These are phyloP conservation scores for Mycena crocata DNA, from an alignment of 768 basidiomycete genomes.

Conservation along the genomic window DNA sequence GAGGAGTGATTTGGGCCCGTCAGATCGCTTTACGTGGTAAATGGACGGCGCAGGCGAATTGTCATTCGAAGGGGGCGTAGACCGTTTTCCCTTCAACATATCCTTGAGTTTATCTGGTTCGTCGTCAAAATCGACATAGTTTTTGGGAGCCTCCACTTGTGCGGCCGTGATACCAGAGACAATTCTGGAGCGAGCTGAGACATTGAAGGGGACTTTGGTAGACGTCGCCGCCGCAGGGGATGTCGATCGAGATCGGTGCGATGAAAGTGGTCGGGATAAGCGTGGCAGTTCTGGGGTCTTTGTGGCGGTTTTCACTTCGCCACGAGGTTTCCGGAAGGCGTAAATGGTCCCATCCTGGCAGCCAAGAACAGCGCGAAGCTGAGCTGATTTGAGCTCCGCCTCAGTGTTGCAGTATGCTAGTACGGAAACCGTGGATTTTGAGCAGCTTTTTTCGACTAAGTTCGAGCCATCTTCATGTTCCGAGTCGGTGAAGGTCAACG, in stretches of 20 bases:
- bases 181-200: constrained; percentile 68
- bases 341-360: constrained; percentile 59
- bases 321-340: constrained; percentile 46
- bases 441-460: constrained; percentile 47
- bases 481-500: constrained; percentile 48
- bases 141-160: constrained; percentile 81
- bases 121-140: constrained; percentile 85
- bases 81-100: constrained; percentile 68
- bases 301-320: constrained; percentile 30
- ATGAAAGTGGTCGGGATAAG: constrained; percentile 30
- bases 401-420: constrained; percentile 44
- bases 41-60: constrained; percentile 28
- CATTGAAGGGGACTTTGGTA: constrained; percentile 61
- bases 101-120: constrained; percentile 83
- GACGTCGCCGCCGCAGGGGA: constrained; percentile 54
- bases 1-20: constrained; percentile 55
- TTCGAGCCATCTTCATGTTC: constrained; percentile 26
- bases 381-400: constrained; percentile 15
- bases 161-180: constrained; percentile 81
- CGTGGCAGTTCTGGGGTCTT: constrained; percentile 26
- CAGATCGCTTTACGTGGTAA: constrained; percentile 42
- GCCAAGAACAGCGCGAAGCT: constrained; percentile 48
- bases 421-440: constrained; percentile 43
- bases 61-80: constrained; percentile 23
- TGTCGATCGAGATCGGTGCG: constrained; percentile 43